phyloP scores from a whole-genome alignment of 1,284 basidiomycete genomes.

The Blastosporella zonata region DNA sequence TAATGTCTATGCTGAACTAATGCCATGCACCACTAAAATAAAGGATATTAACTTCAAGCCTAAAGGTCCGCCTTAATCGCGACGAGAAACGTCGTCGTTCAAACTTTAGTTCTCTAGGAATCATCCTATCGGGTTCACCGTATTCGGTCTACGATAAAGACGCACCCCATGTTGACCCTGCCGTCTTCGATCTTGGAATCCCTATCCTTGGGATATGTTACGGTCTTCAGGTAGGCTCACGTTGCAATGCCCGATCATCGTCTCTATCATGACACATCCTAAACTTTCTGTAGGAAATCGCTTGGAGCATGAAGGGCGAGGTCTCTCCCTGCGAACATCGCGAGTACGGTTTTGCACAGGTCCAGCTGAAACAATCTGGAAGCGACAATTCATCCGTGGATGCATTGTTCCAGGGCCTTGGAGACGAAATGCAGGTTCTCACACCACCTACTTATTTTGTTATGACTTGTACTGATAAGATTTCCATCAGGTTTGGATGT shows the following conservation, averaged over 20 bases:
- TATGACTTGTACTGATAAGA: conserved; percentile 7
- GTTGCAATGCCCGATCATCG: background rate
- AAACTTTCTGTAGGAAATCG: conserved; percentile 76
- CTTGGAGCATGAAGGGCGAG: conserved; percentile 84
- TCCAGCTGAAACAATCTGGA: conserved; percentile 74
- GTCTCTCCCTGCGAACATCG: conserved; percentile 89
- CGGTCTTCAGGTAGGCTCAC: conserved; percentile 75
- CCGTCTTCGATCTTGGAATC: conserved; percentile 88
- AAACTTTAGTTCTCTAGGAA: conserved; percentile 51
- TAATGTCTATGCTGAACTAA: conserved; percentile 97
- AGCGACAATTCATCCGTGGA: conserved; percentile 57
- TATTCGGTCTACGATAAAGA: conserved; percentile 96
- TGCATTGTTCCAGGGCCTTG: conserved; percentile 82
- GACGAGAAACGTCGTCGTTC: background rate
- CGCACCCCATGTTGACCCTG: conserved; percentile 93
- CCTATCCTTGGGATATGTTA: conserved; percentile 98
- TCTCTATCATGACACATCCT: background rate
- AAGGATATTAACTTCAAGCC: conserved; percentile 91
- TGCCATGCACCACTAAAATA: conserved; percentile 95
- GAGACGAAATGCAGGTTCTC: conserved; percentile 77
- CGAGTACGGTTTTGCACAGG: conserved; percentile 91
- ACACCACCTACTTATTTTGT: conserved; percentile 5
- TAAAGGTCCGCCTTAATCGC: conserved; percentile 63
- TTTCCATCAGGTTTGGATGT: conserved; percentile 93
- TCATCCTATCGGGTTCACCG: conserved; percentile 97